phyloP scores from a whole-genome alignment of 179 eudicot species.

The Camellia oleifera region DNA sequence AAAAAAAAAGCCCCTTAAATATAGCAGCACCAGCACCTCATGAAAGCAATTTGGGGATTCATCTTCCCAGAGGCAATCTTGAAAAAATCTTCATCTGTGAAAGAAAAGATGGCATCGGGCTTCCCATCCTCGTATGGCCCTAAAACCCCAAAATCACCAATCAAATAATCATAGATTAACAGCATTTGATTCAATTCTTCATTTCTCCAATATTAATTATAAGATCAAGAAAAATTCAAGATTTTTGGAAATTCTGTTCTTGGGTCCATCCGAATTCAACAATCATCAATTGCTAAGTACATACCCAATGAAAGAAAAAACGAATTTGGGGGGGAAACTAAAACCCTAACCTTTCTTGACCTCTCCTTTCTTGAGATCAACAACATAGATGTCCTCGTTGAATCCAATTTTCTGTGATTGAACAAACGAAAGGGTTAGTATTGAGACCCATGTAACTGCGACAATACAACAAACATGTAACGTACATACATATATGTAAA shows the following conservation, averaged over 20 bases:
- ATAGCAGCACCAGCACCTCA: constrained; percentile 41
- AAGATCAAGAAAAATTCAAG: neutral
- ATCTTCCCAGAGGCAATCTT: constrained; percentile 89
- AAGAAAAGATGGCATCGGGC: constrained; percentile 94
- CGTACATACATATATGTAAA: neutral
- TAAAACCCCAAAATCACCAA: constrained; percentile 23
- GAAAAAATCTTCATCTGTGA: constrained; percentile 78
- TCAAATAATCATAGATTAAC: neutral
- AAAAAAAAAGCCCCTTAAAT: neutral
- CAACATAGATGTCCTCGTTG: constrained; percentile 71
- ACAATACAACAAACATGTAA: neutral
- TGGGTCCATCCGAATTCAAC: neutral
- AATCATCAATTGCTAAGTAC: neutral
- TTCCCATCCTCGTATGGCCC: constrained; percentile 84
- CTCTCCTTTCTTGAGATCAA: constrained; percentile 95
- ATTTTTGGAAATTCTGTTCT: neutral
- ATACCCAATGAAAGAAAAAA: neutral
- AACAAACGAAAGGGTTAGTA: neutral
- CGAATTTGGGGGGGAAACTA: neutral
- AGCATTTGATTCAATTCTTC: neutral
- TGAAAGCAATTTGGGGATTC: constrained; percentile 96
- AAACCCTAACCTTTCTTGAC: constrained; percentile 73
- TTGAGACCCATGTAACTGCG: neutral
- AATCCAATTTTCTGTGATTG: constrained; percentile 77
- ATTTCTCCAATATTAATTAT: neutral